Evolutionary conservation across 2,329 filamentous ascomycete species (phyloP), one percentile per base, ranked within the genome.

Genomic region (Fusarium scirpi): DNA sequence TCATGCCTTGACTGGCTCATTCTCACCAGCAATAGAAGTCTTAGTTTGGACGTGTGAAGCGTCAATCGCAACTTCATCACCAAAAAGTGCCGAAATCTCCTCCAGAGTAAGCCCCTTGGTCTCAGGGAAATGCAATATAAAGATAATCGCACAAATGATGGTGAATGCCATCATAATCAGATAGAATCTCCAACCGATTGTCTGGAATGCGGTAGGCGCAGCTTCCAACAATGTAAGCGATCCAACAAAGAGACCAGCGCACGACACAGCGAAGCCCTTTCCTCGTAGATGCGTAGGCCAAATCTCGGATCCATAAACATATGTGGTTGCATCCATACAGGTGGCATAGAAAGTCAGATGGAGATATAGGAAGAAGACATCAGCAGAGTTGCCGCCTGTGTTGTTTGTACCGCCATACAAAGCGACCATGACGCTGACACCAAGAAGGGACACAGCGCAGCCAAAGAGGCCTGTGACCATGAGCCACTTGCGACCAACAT

Each of bases 281-380:
- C 49, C 56, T 6, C 49, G 29, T 24, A 59, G 29, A 10, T 56
- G 24, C 0, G 56, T 59, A 3, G 49, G 49, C 49, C 49, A 59
- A 5, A 59, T 56, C 15, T 59, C 49, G n/a, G 49, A 59, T 5
- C 56, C 40, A 3, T 56, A 59, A 0, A 59, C 29, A 5, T 45
- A 56, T 10, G 56, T 59, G 3, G 49, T 56, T 6, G 49, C 56
- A 56, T 59, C 49, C 40, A 59, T 45, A 2, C 49, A 59, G 3
- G 38, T 56, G 5, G 56, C 29, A 22, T 59, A 59, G 11, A 56
- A 45, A 0, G 56, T 59, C 10, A 59, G 56, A 11, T 56, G 49
- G 2, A 59, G 40, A 16, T 59, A 59, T 0, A 59, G 20, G 29
- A 59, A 56, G 15, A 59, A 59, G 6, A 56, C 29, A 5, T 49